A percentile compares a stretch with the other conserved stretches of the same genome.
phyloP scores from a whole-genome alignment of 2,329 filamentous ascomycete species.

The Colletotrichum viniferum region DNA sequence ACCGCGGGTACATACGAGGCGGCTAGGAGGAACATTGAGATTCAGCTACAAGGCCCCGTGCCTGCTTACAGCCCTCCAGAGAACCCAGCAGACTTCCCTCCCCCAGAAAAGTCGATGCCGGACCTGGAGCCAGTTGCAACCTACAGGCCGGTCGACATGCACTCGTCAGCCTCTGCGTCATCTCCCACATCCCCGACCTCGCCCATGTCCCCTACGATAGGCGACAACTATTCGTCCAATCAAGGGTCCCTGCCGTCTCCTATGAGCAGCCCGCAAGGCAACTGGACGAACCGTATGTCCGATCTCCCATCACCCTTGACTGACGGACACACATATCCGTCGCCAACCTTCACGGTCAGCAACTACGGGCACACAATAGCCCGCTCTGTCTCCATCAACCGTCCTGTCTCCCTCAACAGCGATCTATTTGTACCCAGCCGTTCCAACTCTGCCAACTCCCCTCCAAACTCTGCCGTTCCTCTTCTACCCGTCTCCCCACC shows the following conservation, averaged over 20 bases:
- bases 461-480: slow-evolving; percentile 25
- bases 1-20: slow-evolving; percentile 54
- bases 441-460: slow-evolving; percentile 29
- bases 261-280: slow-evolving; percentile 50
- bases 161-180: slow-evolving; percentile 30
- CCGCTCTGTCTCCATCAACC: neutral
- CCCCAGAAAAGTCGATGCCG: slow-evolving; percentile 35
- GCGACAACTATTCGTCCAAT: slow-evolving; percentile 40
- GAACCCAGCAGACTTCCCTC: slow-evolving; percentile 29
- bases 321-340: slow-evolving; percentile 19
- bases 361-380: slow-evolving; percentile 8
- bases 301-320: slow-evolving; percentile 49
- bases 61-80: slow-evolving; percentile 52
- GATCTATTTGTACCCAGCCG: slow-evolving; percentile 30
- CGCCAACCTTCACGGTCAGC: slow-evolving; percentile 27
- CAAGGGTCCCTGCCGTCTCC: slow-evolving; percentile 52
- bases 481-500: slow-evolving; percentile 29
- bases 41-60: slow-evolving; percentile 54
- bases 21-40: slow-evolving; percentile 54
- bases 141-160: slow-evolving; percentile 35
- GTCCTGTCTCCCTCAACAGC: slow-evolving; percentile 24
- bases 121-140: slow-evolving; percentile 36
- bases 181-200: slow-evolving; percentile 30
- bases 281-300: slow-evolving; percentile 41
- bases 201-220: slow-evolving; percentile 27